Conservation (phyloP, 2,329 filamentous ascomycete genomes). For the Chalaropsis thielavioides region DNA sequence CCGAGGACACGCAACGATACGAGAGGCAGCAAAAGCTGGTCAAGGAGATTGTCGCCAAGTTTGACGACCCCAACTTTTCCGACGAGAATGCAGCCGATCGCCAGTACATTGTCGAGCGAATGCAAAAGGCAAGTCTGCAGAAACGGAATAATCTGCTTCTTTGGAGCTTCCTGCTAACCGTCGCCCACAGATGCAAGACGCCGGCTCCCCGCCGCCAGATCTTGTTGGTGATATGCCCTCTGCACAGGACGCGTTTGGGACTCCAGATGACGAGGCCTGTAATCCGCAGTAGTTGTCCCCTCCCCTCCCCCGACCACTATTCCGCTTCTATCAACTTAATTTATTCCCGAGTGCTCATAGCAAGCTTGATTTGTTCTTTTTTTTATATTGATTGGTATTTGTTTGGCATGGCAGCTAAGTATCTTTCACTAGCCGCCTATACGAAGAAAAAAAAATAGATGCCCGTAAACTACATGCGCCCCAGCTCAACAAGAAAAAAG, state of each 20-base stretch:
- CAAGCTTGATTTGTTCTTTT: neutral
- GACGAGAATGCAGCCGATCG: conserved; percentile 70
- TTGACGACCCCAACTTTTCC: conserved; percentile 66
- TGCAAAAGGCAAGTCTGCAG: conserved; percentile 64
- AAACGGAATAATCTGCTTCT: neutral
- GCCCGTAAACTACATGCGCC: neutral
- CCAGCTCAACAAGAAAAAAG: neutral
- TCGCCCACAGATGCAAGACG: conserved; percentile 73
- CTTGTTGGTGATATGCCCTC: conserved; percentile 80
- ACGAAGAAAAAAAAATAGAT: neutral
- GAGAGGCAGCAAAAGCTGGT: conserved; percentile 68
- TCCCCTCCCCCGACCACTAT: too few species aligned
- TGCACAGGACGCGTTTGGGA: conserved; percentile 55
- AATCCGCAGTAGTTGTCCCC: conserved; percentile 39
- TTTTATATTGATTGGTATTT: neutral
- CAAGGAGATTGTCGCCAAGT: conserved; percentile 72
- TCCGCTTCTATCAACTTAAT: neutral
- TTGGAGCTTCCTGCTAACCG: neutral
- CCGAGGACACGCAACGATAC: conserved; percentile 66
- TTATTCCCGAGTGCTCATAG: neutral
- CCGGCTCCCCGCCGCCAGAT: conserved; percentile 78
- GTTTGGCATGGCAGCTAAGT: neutral
- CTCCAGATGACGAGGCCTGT: conserved; percentile 43
- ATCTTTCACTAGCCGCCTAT: neutral
- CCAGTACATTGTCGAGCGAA: conserved; percentile 88